Evolutionary conservation across 768 basidiomycete genomes (phyloP), one percentile per base, ranked within the genome.

Genomic region (Amanita pseudoporphyria): DNA sequence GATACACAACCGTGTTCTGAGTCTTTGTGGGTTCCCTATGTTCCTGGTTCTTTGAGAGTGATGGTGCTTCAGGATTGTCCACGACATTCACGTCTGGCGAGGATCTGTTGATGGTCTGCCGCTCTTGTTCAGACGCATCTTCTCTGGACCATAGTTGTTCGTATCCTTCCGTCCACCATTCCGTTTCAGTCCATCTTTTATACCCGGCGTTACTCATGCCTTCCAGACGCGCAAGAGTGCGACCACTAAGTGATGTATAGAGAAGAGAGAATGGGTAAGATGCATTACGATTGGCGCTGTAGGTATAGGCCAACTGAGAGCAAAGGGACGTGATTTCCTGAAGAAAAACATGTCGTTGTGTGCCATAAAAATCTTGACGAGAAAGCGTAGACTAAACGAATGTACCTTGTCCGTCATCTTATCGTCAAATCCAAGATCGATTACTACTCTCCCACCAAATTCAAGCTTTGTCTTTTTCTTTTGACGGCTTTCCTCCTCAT

Each of bases 391-490:
- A n/a, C n/a, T n/a, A n/a, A n/a, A n/a, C n/a, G n/a, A n/a, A n/a
- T n/a, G n/a, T n/a, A 94, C 93, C 71, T 93, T 90, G 54, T 95
- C 91, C 51, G 71, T 81, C 95, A 98, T 97, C 67, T 82, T 71
- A 38, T 93, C 79, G 62, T 98, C 94, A 63, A 96, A 97, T 7
- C 83, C 90, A 14, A 97, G 72, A 68, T 99, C 96, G 16, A 98
- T 64, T 30, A 90, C 78, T 3, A 92, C 74, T 52, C 73, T 75
- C 18, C 85, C 88, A 5, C 77, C 73, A 55, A 79, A 82, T 41
- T 67, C 56, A 33, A 71, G 52, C 51, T 62, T 68, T 24, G 61
- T 62, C 60, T 64, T 70, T 71, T 70, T 77, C 55, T 64, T 64
- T 31, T 60, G 66, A 52, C 60, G 67, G 41, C 67, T 62, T 40